These are phyloP conservation scores for Colletotrichum abscissum DNA, from an alignment of 2,329 filamentous ascomycete genomes.

Conservation along the genomic window DNA sequence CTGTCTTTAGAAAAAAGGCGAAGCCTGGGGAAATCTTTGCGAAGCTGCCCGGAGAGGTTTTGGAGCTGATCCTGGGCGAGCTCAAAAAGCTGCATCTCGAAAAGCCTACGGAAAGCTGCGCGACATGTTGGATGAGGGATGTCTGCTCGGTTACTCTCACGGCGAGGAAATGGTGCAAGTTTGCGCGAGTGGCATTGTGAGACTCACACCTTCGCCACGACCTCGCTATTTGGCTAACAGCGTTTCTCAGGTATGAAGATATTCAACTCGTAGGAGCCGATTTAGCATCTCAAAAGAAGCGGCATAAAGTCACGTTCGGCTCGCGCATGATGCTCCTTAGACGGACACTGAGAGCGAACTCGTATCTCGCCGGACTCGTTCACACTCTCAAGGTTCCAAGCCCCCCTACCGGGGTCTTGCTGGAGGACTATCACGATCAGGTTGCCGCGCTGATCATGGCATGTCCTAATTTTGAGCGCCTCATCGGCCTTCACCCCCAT, in stretches of 20 bases:
- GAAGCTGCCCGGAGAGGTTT: constrained; percentile 68
- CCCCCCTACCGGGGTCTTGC: constrained; percentile 50
- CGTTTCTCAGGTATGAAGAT: constrained; percentile 61
- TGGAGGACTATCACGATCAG: constrained; percentile 66
- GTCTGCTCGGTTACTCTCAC: constrained; percentile 61
- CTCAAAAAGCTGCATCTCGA: constrained; percentile 64
- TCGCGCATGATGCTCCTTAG: constrained; percentile 67
- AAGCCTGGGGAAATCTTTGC: constrained; percentile 64
- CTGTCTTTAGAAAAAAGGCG: constrained; percentile 41
- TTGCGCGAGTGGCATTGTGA: constrained; percentile 63
- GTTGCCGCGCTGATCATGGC: constrained; percentile 72
- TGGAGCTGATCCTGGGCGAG: constrained; percentile 66
- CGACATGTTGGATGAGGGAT: constrained; percentile 75
- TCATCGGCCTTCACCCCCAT: constrained; percentile 63
- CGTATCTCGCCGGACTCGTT: constrained; percentile 65
- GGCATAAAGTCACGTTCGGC: constrained; percentile 63
- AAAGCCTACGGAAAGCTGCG: constrained; percentile 62
- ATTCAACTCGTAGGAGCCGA: constrained; percentile 70
- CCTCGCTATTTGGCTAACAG: neutral
- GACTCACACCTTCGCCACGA: constrained; percentile 37
- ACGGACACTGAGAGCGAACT: constrained; percentile 65
- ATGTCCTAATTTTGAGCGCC: constrained; percentile 71
- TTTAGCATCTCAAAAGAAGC: constrained; percentile 65
- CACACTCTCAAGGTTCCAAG: constrained; percentile 68
- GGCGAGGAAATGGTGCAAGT: constrained; percentile 63